Conservation (phyloP, 768 basidiomycete genomes). For the Pleurotus citrinopileatus region DNA sequence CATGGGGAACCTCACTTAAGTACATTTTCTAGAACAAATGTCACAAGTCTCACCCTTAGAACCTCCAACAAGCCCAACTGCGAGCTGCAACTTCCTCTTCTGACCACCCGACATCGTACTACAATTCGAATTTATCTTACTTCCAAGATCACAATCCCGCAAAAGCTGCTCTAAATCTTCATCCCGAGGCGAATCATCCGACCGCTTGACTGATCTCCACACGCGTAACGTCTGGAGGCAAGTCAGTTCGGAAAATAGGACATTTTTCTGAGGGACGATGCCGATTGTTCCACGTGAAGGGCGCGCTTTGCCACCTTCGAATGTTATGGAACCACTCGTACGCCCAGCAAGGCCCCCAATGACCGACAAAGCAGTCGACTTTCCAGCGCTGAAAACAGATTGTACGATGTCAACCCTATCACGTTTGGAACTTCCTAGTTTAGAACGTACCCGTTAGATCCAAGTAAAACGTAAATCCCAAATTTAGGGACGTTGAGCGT, state of each 20-base stretch:
- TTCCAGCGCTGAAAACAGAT: slow-evolving; percentile 73
- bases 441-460: slow-evolving; percentile 64
- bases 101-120: slow-evolving; percentile 74
- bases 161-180: slow-evolving; percentile 66
- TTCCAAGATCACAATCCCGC: slow-evolving; percentile 68
- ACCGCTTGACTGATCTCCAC: slow-evolving; percentile 72
- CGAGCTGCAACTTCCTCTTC: slow-evolving; percentile 81
- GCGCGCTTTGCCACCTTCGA: slow-evolving; percentile 47
- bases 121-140: slow-evolving; percentile 66
- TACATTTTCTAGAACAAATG: slow-evolving; percentile 5
- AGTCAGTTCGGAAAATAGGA: slow-evolving; percentile 72
- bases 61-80: slow-evolving; percentile 74
- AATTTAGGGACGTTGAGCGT: slow-evolving; percentile 65
- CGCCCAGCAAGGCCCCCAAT: slow-evolving; percentile 60
- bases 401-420: no score
- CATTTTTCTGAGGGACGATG: slow-evolving; percentile 82
- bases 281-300: slow-evolving; percentile 68
- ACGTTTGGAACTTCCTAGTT: no score
- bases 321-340: slow-evolving; percentile 54
- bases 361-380: slow-evolving; percentile 70
- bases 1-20: slow-evolving; percentile 17
- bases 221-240: slow-evolving; percentile 72
- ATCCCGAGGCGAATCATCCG: slow-evolving; percentile 36
- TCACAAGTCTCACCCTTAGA: slow-evolving; percentile 51
- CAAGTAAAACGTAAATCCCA: slow-evolving; percentile 77